Conservation (phyloP, 2,329 filamentous ascomycete species). For the Shiraia bambusicola region DNA sequence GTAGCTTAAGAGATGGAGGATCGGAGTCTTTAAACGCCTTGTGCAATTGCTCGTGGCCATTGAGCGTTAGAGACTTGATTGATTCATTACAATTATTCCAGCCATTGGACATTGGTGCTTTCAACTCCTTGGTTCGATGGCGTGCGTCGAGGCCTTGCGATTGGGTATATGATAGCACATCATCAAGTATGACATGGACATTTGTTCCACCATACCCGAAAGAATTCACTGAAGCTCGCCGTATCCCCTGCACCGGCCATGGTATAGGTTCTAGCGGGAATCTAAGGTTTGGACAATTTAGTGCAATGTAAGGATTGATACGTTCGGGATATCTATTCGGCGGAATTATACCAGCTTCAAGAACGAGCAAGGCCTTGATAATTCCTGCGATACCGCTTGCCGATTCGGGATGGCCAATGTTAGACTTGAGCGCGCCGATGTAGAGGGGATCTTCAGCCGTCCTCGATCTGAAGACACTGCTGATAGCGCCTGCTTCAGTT, state of each 20-base stretch:
- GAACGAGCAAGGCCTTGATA: constrained; percentile 24
- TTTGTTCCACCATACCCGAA: constrained; percentile 33
- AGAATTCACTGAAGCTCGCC: constrained; percentile 27
- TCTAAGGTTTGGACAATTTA: constrained; percentile 8
- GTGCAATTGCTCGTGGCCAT: too few species aligned
- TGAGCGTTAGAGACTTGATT: too few species aligned
- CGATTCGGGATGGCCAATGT: constrained; percentile 28
- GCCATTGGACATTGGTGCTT: not conserved
- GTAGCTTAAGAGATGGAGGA: not conserved
- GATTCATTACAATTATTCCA: not conserved
- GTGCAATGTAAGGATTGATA: constrained; percentile 27
- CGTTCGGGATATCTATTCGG: constrained; percentile 28
- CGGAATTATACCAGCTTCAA: constrained; percentile 38
- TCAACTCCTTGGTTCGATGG: constrained; percentile 1
- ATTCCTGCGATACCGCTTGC: constrained; percentile 24
- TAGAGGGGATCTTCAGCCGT: constrained; percentile 11
- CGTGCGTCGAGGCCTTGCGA: not conserved
- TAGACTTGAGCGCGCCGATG: constrained; percentile 27
- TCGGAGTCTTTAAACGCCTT: not conserved
- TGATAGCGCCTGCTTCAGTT: constrained; percentile 21
- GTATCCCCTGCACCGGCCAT: constrained; percentile 15
- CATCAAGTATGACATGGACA: constrained; percentile 20
- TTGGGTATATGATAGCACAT: constrained; percentile 12
- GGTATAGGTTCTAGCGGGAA: constrained; percentile 7
- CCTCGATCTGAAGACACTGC: constrained; percentile 16